phyloP scores from a whole-genome alignment of 331 rosid genomes.

The Dryas integrifolia region DNA sequence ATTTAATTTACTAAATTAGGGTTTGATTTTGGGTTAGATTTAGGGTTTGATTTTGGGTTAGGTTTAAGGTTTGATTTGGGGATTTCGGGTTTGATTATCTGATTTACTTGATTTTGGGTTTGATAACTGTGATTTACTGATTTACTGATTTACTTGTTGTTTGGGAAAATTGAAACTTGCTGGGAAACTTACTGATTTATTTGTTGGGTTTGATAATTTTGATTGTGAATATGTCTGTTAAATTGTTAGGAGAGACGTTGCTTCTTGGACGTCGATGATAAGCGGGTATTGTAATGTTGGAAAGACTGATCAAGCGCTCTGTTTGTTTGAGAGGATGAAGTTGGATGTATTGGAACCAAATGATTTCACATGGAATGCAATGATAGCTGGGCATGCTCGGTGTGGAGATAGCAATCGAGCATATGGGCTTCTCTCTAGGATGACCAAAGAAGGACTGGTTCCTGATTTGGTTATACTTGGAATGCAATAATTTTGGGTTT shows the following conservation, averaged over 20 bases:
- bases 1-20: no score
- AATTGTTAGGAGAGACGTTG: constrained; percentile 44
- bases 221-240: no score
- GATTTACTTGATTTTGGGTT: no score
- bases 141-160: no score
- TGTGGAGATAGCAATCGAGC: constrained; percentile 37
- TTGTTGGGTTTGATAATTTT: no score
- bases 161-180: no score
- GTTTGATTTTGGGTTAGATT: no score
- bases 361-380: constrained; percentile 68
- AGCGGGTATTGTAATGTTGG: constrained; percentile 49
- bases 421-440: constrained; percentile 38
- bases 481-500: constrained; percentile 61
- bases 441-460: constrained; percentile 45
- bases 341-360: constrained; percentile 56
- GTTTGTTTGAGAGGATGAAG: constrained; percentile 61
- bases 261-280: constrained; percentile 64
- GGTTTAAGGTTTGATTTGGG: no score
- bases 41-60: no score
- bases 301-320: constrained; percentile 33
- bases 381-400: constrained; percentile 54
- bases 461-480: constrained; percentile 58
- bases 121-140: no score
- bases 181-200: no score
- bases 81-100: no score